Base-by-base conservation (phyloP, 2,329 filamentous ascomycete species). In the Penicillium crustosum region DNA sequence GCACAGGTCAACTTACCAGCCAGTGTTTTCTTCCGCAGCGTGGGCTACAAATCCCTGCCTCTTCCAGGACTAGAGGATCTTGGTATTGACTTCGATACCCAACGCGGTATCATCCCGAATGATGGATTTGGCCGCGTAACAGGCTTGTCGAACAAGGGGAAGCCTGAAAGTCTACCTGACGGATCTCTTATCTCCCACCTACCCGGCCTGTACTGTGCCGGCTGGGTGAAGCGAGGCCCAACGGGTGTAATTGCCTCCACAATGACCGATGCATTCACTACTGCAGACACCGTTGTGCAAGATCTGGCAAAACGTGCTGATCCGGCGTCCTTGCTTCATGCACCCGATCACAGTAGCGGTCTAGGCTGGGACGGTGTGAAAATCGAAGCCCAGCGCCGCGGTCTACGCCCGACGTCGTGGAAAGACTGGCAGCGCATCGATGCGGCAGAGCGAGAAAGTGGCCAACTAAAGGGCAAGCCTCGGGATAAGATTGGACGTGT, bases 221-320 rank as follows among this genome's bases (percentile, higher is more conserved):
- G 94, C 0, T 99, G 94, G 94, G 92, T 97, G 10, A 97, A 97
- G 78, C 85, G 89, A 36, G 94, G 94, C 0, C 93, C 94, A 0
- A 97, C 92, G 0, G 94, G 94, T 2, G 93, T 97, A 4, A 99
- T 99, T 72, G 93, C 93, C 1, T 92, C 89, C 31, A 99, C 94
- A 0, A 96, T 99, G 91, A 86, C 89, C 59, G 94, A 99, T 73
- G 93, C 94, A 0, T 99, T 97, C 68, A 83, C 85, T 9, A 96
- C 92, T 0, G 94, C 87, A 1, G 93, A 97, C 70, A 86, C 89
- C 3, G 89, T 99, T 61, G 84, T 84, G 0, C 78, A 83, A n/a
- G 94, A 99, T 70, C 93, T 91, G 89, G 69, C 78, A 49, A 69
- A 60, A 8, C 58, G 68, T 10, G 48, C 53, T 4, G 55, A 49